Evolutionary conservation across 306 rosid genomes (phyloP).

Genomic region (Cucurbita moschata): DNA sequence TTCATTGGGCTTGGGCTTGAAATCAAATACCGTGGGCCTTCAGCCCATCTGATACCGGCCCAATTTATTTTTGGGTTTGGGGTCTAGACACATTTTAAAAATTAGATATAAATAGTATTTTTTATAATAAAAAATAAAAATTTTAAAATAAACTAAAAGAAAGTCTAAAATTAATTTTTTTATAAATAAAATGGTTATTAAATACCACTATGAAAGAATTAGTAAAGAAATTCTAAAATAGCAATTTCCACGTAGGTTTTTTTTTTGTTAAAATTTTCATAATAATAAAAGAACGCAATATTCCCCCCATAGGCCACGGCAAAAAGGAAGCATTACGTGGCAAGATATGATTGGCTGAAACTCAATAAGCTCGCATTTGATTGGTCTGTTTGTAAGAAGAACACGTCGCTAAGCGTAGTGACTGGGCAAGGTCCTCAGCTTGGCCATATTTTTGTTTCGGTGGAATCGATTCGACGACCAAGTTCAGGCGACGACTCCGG

Average conservation of each 20-base stretch:
- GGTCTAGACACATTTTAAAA: too few relatives aligned
- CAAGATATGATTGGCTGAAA: conserved; percentile 17
- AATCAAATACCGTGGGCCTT: not conserved
- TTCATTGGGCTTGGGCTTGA: not conserved
- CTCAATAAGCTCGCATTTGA: conserved; percentile 14
- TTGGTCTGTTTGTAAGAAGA: conserved; percentile 35
- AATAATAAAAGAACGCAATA: not conserved
- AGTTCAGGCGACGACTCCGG: not conserved
- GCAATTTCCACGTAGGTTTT: too few relatives aligned
- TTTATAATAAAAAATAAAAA: too few relatives aligned
- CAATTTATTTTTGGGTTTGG: not conserved
- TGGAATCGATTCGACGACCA: conserved; percentile 17
- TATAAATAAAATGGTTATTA: too few relatives aligned
- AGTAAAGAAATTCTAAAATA: too few relatives aligned
- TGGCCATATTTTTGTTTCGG: not conserved
- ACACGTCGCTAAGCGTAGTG: conserved; percentile 44
- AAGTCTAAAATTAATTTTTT: too few relatives aligned
- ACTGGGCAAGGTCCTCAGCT: not conserved
- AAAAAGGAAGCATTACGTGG: conserved; percentile 19
- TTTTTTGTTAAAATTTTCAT: not conserved
- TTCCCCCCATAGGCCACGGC: not conserved
- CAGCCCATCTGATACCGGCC: not conserved
- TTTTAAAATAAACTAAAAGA: too few relatives aligned
- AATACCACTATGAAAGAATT: too few relatives aligned
- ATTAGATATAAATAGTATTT: too few relatives aligned